Evolutionary conservation across 306 rosid species (phyloP).

Genomic region (Castanea mollissima): DNA sequence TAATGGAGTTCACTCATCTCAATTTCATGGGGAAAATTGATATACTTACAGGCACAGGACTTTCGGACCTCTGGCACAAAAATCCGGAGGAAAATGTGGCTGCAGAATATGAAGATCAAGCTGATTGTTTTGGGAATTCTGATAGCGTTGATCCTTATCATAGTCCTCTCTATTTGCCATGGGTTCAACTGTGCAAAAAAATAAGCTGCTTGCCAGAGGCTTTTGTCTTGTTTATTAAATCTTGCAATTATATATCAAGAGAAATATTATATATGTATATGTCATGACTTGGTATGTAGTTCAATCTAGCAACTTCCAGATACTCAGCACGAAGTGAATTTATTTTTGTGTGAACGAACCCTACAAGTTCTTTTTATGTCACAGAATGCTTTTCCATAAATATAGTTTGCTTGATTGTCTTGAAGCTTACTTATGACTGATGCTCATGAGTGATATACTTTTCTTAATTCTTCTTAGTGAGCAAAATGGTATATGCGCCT

Average conservation of each 20-base stretch:
- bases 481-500: not conserved
- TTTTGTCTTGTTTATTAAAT: conserved; percentile 22
- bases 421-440: not conserved
- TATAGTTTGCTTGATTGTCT: not conserved
- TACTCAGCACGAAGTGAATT: conserved; percentile 9
- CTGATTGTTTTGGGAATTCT: conserved; percentile 90
- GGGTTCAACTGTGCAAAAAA: conserved; percentile 74
- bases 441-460: not conserved
- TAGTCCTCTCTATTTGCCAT: conserved; percentile 73
- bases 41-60: conserved; percentile 79
- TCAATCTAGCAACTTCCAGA: conserved; percentile 11
- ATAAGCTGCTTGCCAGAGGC: conserved; percentile 33
- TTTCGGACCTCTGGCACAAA: conserved; percentile 75
- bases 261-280: conserved; percentile 21
- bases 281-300: conserved; percentile 41
- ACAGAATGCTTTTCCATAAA: conserved; percentile 3
- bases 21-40: conserved; percentile 2
- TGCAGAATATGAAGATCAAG: conserved; percentile 97
- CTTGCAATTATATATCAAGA: conserved; percentile 41
- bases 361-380: not conserved
- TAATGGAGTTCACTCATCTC: not conserved
- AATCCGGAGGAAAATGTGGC: conserved; percentile 96
- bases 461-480: not conserved
- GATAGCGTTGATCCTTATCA: conserved; percentile 89
- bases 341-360: conserved; percentile 27